Conservation (phyloP, 176 grass and related monocot genomes). For the Cocos nucifera region DNA sequence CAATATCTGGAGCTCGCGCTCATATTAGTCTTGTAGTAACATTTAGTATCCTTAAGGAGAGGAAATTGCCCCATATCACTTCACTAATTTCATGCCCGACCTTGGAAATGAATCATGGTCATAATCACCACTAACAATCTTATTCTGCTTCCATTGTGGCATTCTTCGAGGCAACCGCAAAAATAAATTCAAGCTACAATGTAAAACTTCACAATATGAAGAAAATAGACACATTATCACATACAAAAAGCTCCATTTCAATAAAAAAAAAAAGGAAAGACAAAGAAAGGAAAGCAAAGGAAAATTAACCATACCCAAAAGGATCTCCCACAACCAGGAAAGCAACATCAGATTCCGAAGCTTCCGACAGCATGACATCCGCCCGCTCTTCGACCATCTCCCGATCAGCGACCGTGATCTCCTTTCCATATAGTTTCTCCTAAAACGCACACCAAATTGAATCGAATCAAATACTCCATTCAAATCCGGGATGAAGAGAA, state of each 20-base stretch:
- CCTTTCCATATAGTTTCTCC: constrained; percentile 83
- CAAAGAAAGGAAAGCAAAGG: background rate
- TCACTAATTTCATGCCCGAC: too few species aligned
- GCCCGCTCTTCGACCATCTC: constrained; percentile 94
- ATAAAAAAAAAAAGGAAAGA: background rate
- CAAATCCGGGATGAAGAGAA: constrained; percentile 4
- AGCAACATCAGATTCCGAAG: constrained; percentile 35
- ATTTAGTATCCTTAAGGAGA: too few species aligned
- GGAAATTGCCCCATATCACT: too few species aligned
- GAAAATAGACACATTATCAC: too few species aligned
- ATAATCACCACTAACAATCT: too few species aligned
- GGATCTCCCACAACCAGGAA: constrained; percentile 94
- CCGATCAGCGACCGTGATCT: constrained; percentile 68
- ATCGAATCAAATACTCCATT: background rate
- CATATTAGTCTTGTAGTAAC: too few species aligned
- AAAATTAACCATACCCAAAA: constrained; percentile 48
- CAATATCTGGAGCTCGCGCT: too few species aligned
- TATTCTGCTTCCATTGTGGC: too few species aligned
- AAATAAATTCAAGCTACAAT: too few species aligned
- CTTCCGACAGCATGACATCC: constrained; percentile 52
- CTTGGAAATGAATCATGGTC: too few species aligned
- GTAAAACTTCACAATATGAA: too few species aligned
- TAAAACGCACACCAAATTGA: constrained; percentile 5
- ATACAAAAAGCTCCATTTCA: background rate
- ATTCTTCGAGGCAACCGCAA: too few species aligned